Evolutionary conservation across 257 asterid species (phyloP).

Genomic region (Nicotiana attenuata): DNA sequence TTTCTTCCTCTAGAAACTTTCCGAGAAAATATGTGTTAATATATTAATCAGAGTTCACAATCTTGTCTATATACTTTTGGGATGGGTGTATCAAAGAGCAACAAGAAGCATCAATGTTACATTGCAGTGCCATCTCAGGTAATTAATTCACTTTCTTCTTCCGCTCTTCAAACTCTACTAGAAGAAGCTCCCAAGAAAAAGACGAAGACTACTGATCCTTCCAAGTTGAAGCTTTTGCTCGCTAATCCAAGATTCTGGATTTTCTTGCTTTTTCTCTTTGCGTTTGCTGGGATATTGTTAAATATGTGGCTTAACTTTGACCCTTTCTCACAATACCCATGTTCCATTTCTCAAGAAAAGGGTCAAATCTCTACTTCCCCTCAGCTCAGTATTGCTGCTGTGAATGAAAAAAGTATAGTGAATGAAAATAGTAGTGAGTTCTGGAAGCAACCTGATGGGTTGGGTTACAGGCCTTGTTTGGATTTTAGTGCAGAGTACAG

Average conservation of each 20-base stretch:
- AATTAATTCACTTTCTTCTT: constrained; percentile 35
- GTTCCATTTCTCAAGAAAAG: constrained; percentile 34
- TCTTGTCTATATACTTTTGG: background rate
- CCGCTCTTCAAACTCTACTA: constrained; percentile 41
- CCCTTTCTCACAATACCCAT: constrained; percentile 41
- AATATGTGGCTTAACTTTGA: constrained; percentile 46
- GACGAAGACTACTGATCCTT: constrained; percentile 8
- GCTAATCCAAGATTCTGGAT: constrained; percentile 48
- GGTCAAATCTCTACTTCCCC: background rate
- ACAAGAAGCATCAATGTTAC: constrained; percentile 53
- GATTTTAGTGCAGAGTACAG: constrained; percentile 44
- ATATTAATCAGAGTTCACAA: background rate
- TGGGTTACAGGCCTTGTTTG: constrained; percentile 86
- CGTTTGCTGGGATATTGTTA: constrained; percentile 42
- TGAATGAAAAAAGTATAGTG: constrained; percentile 12
- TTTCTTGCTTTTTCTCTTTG: constrained; percentile 39
- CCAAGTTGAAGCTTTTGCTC: constrained; percentile 29
- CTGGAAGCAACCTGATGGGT: constrained; percentile 86
- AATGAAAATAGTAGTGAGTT: constrained; percentile 37
- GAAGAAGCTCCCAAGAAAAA: constrained; percentile 54
- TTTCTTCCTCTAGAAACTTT: background rate
- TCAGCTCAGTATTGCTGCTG: background rate
- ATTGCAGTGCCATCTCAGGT: constrained; percentile 81
- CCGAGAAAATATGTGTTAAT: background rate
- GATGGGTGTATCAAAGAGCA: constrained; percentile 3